Evolutionary conservation across 2,329 filamentous ascomycete species (phyloP), one percentile per base, ranked within the genome.

Genomic region (Aureobasidium sp.): DNA sequence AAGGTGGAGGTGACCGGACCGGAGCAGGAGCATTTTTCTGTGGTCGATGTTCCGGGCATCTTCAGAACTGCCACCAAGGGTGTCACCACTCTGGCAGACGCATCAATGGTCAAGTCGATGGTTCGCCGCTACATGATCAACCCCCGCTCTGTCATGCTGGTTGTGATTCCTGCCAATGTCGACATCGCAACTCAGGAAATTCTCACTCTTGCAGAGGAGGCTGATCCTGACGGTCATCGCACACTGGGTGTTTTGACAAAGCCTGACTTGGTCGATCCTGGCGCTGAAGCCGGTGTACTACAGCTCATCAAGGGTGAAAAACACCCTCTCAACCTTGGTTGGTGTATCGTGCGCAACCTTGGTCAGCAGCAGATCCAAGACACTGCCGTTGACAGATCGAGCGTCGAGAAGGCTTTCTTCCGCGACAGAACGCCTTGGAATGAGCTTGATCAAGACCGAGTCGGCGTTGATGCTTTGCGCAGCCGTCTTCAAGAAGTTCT

Each of bases 171-270:
- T 0, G 74, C 76, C 10, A 76, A 75, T 34, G 73, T 75, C 3
- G 78, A 82, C 57, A 71, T 79, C 32, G 75, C 74, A 0, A 81
- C 73, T 0, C 77, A 81, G 57, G 74, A 77, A 37, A 80, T 82
- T 41, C 67, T 81, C 1, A 68, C 75, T 29, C 67, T 76, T 44
- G 77, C 78, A 47, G 71, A 71, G 9, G 65, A 71, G 7, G 63
- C 65, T 12, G 76, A 79, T 63, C 57, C 62, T 6, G 37, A 66
- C 1, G 72, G 73, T 5, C 60, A 67, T 9, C 65, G 74, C 7
- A 76, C 74, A 6, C 62, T 76, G 24, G 74, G 74, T 15, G 68
- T 76, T 1, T 56, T 76, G 17, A 76, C 74, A 0, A 76, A 75
- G 66, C 72, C 71, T 6, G 73, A 75, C 63, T 62, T 72, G 1